phyloP scores from a whole-genome alignment of 768 basidiomycete genomes.

The Tylopilus felleus region DNA sequence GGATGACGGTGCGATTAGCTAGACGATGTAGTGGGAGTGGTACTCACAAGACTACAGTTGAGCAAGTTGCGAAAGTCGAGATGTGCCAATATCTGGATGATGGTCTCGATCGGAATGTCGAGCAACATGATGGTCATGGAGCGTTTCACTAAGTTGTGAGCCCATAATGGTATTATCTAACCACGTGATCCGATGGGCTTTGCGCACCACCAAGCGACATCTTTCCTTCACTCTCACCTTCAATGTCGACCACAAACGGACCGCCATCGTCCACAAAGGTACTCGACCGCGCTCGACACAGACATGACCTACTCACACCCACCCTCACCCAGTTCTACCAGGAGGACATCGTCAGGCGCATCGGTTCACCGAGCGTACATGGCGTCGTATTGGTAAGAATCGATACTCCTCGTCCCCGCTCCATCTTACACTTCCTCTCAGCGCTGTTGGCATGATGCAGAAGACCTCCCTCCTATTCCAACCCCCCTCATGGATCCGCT shows the following conservation, averaged over 20 bases:
- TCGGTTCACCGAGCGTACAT: constrained; percentile 38
- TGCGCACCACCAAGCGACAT: not conserved
- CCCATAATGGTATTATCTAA: not conserved
- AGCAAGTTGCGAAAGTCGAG: constrained; percentile 26
- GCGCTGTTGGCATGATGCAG: constrained; percentile 89
- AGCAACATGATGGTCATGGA: constrained; percentile 7
- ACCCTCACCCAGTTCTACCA: constrained; percentile 51
- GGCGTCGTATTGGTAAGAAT: constrained; percentile 65
- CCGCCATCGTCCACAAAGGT: constrained; percentile 35
- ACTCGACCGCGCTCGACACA: not conserved
- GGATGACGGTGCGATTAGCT: not conserved
- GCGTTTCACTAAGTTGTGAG: too few species aligned
- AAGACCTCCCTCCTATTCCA: constrained; percentile 53
- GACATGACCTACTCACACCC: not conserved
- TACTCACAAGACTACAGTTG: constrained; percentile 27
- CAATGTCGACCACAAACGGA: constrained; percentile 28
- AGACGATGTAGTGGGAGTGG: not conserved
- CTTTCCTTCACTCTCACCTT: constrained; percentile 9
- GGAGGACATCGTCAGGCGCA: constrained; percentile 60
- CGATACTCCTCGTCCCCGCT: not conserved
- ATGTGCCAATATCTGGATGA: constrained; percentile 19
- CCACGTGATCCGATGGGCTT: constrained; percentile 20
- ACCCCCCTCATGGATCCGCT: constrained; percentile 57
- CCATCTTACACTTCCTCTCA: constrained; percentile 30
- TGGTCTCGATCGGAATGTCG: constrained; percentile 25